Percentiles rank a stretch among this genome's conserved stretches.
phyloP scores from a whole-genome alignment of 805 yeast genomes.

The Myxozyma sirexii region DNA sequence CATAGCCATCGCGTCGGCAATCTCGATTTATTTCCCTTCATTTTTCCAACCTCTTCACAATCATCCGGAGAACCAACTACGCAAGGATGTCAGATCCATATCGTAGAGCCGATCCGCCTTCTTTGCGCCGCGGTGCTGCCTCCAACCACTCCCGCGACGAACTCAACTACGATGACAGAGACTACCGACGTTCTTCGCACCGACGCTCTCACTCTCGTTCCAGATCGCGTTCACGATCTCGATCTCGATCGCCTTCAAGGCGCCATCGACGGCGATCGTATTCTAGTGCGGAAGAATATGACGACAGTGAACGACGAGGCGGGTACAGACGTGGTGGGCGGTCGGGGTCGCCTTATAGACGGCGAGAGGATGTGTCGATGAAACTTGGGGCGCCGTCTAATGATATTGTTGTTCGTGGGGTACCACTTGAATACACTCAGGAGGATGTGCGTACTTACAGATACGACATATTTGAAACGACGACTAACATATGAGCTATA shows the following conservation, averaged over 20 bases:
- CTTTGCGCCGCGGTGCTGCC: not conserved
- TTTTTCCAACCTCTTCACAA: not conserved
- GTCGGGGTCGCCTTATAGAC: not conserved
- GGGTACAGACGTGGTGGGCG: not conserved
- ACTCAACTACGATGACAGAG: not conserved
- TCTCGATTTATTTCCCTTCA: not conserved
- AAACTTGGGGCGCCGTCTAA: not conserved
- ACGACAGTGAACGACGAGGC: not conserved
- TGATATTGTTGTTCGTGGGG: not conserved
- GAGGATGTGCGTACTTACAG: not conserved
- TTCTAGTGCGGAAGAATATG: not conserved
- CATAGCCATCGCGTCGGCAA: not conserved
- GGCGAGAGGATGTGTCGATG: slow-evolving; percentile 2
- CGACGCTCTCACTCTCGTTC: slow-evolving; percentile 13
- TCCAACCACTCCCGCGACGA: not conserved
- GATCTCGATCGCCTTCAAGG: slow-evolving; percentile 8
- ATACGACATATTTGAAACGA: no score
- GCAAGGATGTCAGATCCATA: not conserved
- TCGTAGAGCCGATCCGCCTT: not conserved
- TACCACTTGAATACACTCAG: not conserved
- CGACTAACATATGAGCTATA: not conserved
- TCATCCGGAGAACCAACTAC: not conserved
- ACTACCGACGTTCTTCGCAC: not conserved
- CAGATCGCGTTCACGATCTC: slow-evolving; percentile 6
- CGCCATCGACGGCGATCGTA: not conserved